Percentiles rank a stretch among this genome's conserved stretches.
These are phyloP conservation scores for Coemansia sp. DNA, from an alignment of 192 early-diverging fungal genomes.

Conservation along the genomic window DNA sequence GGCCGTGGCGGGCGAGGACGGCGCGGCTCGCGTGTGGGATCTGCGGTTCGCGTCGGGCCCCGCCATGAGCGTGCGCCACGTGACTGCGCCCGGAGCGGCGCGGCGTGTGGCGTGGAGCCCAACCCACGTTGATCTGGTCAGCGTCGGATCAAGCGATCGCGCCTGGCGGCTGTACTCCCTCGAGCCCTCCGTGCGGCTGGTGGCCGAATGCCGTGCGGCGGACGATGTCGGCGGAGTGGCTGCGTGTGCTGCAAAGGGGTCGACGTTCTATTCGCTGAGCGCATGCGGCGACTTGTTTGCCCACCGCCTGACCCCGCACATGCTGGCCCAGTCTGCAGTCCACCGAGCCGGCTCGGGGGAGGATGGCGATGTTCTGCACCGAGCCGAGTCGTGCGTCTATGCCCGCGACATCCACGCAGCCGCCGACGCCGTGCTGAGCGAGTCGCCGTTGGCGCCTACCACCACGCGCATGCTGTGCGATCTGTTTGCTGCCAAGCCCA, in stretches of 20 bases:
- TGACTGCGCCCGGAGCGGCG: slow-evolving; percentile 25
- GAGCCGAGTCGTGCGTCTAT: slow-evolving; percentile 26
- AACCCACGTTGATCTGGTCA: slow-evolving; percentile 61
- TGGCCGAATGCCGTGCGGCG: slow-evolving; percentile 31
- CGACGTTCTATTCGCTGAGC: slow-evolving; percentile 41
- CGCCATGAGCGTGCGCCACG: slow-evolving; percentile 22
- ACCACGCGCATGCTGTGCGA: slow-evolving; percentile 27
- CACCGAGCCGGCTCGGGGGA: slow-evolving; percentile 2
- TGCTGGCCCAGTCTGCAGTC: slow-evolving; percentile 8
- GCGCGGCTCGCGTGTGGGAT: slow-evolving; percentile 67
- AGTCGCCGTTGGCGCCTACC: background rate
- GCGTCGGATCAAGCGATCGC: slow-evolving; percentile 59
- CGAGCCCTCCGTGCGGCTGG: slow-evolving; percentile 10
- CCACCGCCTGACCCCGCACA: slow-evolving; percentile 24
- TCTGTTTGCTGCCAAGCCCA: slow-evolving; percentile 45
- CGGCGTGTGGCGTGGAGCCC: slow-evolving; percentile 63
- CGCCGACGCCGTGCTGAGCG: slow-evolving; percentile 24
- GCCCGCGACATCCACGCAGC: slow-evolving; percentile 35
- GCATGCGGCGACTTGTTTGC: slow-evolving; percentile 49
- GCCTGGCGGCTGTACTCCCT: slow-evolving; percentile 58
- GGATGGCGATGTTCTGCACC: background rate
- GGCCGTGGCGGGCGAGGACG: slow-evolving; percentile 60
- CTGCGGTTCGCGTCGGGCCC: slow-evolving; percentile 54
- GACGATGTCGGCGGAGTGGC: slow-evolving; percentile 43
- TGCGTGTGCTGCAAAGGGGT: slow-evolving; percentile 26